Evolutionary conservation across 2,329 filamentous ascomycete genomes (phyloP).

Genomic region (Beauveria asiatica): DNA sequence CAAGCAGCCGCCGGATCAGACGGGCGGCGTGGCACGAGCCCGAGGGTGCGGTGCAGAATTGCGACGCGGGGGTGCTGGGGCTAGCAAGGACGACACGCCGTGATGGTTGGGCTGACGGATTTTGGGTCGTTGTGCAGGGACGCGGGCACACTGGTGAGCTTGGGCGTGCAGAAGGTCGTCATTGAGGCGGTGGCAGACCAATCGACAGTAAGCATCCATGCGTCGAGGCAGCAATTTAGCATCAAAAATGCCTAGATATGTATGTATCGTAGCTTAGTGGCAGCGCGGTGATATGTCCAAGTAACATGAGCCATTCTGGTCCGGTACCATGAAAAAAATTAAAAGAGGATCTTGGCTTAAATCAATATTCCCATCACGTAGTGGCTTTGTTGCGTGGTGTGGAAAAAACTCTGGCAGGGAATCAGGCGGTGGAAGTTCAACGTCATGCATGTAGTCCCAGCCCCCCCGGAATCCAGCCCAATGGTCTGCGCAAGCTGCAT

Average conservation of each 20-base stretch:
- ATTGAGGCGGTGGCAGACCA: constrained; percentile 40
- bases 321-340: too few relatives aligned
- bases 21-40: constrained; percentile 37
- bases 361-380: too few relatives aligned
- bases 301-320: background rate
- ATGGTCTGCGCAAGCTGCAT: background rate
- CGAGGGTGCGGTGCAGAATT: constrained; percentile 35
- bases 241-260: constrained; percentile 26
- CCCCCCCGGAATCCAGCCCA: background rate
- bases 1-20: constrained; percentile 43
- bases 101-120: constrained; percentile 55
- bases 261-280: background rate
- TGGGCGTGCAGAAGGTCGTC: constrained; percentile 48
- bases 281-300: background rate
- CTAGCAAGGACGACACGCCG: constrained; percentile 44
- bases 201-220: constrained; percentile 46
- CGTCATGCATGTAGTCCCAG: constrained; percentile 6
- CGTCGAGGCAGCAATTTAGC: constrained; percentile 51
- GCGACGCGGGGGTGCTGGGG: constrained; percentile 32
- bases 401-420: background rate
- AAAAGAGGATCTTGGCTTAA: too few relatives aligned
- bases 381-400: background rate
- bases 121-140: constrained; percentile 52
- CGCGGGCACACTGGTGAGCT: constrained; percentile 42
- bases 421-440: background rate